Percentiles rank a stretch among this genome's conserved stretches.
Conservation (phyloP, 257 asterid species). For the Linderniella brevidens region DNA sequence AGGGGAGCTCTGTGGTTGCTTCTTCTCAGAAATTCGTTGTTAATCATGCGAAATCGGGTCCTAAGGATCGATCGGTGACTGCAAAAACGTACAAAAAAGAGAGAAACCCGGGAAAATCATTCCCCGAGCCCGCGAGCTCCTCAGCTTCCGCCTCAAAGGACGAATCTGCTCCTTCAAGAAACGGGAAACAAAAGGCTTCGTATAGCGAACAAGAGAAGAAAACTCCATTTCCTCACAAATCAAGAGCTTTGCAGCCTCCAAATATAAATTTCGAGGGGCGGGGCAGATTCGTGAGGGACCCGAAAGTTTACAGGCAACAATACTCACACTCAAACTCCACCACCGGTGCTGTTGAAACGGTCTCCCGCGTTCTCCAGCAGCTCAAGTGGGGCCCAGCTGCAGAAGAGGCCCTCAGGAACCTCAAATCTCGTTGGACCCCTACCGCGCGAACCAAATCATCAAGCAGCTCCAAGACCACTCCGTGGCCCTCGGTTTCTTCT, state of each 20-base stretch:
- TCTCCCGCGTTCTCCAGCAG: slow-evolving; percentile 43
- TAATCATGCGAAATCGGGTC: slow-evolving; percentile 30
- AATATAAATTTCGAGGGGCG: too few species aligned
- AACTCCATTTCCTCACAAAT: slow-evolving; percentile 31
- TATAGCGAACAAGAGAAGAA: slow-evolving; percentile 18
- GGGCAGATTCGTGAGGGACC: too few species aligned
- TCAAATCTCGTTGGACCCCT: slow-evolving; percentile 46
- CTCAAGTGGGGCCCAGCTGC: slow-evolving; percentile 58
- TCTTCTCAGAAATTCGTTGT: slow-evolving; percentile 25
- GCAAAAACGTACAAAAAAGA: slow-evolving; percentile 13
- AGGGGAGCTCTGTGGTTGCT: slow-evolving; percentile 27
- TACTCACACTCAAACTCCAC: slow-evolving; percentile 21
- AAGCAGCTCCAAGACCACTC: slow-evolving; percentile 64
- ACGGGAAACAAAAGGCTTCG: slow-evolving; percentile 16
- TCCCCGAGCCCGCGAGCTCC: not conserved
- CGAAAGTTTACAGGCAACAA: slow-evolving; percentile 14
- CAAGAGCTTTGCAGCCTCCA: slow-evolving; percentile 11
- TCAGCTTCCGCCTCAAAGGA: slow-evolving; percentile 10
- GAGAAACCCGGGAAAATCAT: slow-evolving; percentile 20
- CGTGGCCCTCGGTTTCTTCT: slow-evolving; percentile 69
- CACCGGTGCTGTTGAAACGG: slow-evolving; percentile 33
- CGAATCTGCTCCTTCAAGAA: slow-evolving; percentile 22
- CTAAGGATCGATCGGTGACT: slow-evolving; percentile 13
- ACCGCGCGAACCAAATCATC: slow-evolving; percentile 86
- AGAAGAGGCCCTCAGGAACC: slow-evolving; percentile 55